Conservation (phyloP, 345 rosid species). For the Brassica juncea region DNA sequence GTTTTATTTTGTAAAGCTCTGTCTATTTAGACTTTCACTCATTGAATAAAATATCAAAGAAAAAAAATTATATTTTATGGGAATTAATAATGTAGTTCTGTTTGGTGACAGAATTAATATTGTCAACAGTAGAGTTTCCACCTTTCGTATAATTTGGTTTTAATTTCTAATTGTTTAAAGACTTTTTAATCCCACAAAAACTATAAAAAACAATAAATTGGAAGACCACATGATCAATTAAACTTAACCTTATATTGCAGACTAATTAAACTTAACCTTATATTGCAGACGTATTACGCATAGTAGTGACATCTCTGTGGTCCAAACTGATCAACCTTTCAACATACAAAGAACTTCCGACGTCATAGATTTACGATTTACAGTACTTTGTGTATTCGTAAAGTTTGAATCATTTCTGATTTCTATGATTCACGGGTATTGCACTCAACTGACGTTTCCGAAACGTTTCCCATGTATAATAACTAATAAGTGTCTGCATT, state of each 20-base stretch:
- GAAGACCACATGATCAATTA: background rate
- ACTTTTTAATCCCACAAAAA: background rate
- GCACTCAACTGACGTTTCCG: too few species aligned
- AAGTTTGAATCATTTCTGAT: too few species aligned
- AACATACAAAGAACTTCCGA: background rate
- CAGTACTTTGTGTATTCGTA: too few species aligned
- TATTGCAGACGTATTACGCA: conserved; percentile 12
- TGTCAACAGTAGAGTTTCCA: background rate
- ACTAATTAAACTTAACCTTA: background rate
- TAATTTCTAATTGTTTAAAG: background rate
- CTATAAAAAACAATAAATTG: background rate
- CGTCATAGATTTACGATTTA: background rate
- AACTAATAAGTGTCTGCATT: too few species aligned
- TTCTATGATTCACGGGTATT: too few species aligned
- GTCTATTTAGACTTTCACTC: too few species aligned
- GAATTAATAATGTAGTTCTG: background rate
- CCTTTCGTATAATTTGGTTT: background rate
- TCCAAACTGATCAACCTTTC: conserved; percentile 3
- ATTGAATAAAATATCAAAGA: too few species aligned
- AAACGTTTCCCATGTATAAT: too few species aligned
- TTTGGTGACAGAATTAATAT: background rate
- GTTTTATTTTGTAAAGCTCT: too few species aligned
- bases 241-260: too few species aligned
- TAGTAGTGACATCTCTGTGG: background rate
- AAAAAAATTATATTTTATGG: background rate